Evolutionary conservation across 805 yeast genomes (phyloP).

Genomic region (Pichia paraexigua): DNA sequence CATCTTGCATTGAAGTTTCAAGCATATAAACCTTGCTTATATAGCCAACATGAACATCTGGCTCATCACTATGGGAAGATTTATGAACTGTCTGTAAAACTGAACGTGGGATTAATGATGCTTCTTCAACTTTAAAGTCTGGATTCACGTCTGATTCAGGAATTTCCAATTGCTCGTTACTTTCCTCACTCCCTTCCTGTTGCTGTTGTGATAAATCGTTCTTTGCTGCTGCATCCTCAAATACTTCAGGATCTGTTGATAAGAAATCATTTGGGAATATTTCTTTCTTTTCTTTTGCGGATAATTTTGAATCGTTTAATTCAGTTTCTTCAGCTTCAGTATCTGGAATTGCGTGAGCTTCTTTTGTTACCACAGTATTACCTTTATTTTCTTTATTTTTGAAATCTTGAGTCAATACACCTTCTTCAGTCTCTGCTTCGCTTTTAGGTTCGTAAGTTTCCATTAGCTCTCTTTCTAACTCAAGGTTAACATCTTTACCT

Average conservation of each 20-base stretch:
- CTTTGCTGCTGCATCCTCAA: neutral
- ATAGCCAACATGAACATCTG: slow-evolving; percentile 13
- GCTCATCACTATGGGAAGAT: slow-evolving; percentile 12
- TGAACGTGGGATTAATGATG: slow-evolving; percentile 9
- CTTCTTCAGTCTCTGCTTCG: neutral
- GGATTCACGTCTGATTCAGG: neutral
- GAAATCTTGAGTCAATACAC: neutral
- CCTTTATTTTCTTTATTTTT: neutral
- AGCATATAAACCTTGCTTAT: slow-evolving; percentile 5
- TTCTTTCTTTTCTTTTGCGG: neutral
- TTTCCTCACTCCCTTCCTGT: neutral
- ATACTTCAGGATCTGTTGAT: slow-evolving; percentile 8
- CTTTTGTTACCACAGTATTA: neutral
- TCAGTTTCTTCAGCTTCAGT: neutral
- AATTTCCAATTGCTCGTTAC: neutral
- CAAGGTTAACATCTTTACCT: slow-evolving; percentile 8
- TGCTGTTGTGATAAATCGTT: neutral
- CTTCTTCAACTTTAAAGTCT: slow-evolving; percentile 7
- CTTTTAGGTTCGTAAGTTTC: slow-evolving; percentile 3
- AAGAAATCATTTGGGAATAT: slow-evolving; percentile 5
- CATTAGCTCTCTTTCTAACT: slow-evolving; percentile 7
- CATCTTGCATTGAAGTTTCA: neutral
- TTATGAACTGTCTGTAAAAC: slow-evolving; percentile 11
- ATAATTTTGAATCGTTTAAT: neutral
- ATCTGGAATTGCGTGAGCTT: neutral